Evolutionary conservation across 495 filamentous ascomycete species (phyloP).

Genomic region (Neurospora africana): DNA sequence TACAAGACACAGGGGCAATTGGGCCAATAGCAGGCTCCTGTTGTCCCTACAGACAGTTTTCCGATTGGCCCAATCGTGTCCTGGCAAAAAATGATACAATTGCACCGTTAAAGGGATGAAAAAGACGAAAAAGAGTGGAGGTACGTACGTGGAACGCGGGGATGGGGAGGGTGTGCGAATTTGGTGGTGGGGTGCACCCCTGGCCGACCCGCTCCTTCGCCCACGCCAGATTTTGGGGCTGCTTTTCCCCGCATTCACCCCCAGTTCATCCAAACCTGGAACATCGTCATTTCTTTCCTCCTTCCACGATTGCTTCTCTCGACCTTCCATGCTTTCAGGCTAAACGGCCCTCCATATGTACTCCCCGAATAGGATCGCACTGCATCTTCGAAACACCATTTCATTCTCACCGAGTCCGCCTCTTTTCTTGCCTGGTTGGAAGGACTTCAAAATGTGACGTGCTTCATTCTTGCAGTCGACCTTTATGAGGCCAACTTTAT

Average conservation of each 20-base stretch:
- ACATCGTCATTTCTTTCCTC: too few relatives aligned
- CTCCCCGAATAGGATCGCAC: neutral
- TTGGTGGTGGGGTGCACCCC: neutral
- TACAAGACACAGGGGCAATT: too few relatives aligned
- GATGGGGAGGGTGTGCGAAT: neutral
- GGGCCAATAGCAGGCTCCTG: too few relatives aligned
- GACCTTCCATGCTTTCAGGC: neutral
- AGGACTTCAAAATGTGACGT: neutral
- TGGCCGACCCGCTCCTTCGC: neutral
- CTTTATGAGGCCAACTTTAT: constrained; percentile 1
- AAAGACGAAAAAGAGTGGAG: too few relatives aligned
- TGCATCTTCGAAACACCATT: neutral
- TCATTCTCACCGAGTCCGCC: neutral
- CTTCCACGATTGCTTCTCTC: neutral
- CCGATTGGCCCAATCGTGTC: too few relatives aligned
- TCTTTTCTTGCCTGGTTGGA: neutral
- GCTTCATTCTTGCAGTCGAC: neutral
- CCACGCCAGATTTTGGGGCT: neutral
- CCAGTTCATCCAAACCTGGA: neutral
- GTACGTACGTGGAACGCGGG: too few relatives aligned
- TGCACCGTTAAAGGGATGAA: too few relatives aligned
- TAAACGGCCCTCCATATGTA: neutral
- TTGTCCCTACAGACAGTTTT: too few relatives aligned
- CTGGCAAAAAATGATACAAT: too few relatives aligned
- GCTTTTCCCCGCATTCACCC: neutral